Conservation (phyloP, 345 rosid species). For the Lepidium sativum region DNA sequence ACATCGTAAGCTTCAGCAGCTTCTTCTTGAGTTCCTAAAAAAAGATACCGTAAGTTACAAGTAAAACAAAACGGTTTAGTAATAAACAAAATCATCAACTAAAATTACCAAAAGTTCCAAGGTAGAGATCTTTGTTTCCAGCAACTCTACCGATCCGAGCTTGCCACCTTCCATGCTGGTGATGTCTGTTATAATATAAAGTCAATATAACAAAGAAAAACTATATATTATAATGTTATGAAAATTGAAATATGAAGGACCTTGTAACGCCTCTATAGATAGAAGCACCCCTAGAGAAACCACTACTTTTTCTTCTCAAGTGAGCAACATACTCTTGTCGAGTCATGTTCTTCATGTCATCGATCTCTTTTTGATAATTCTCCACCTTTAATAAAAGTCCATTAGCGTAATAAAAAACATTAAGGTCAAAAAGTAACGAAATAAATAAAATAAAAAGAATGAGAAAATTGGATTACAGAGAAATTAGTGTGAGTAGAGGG, state of each 20-base stretch:
- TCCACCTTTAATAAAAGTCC: slow-evolving; percentile 38
- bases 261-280: slow-evolving; percentile 99
- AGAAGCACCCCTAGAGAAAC: slow-evolving; percentile 98
- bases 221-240: neutral
- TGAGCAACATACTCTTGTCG: slow-evolving; percentile 95
- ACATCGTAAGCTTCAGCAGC: slow-evolving; percentile 96
- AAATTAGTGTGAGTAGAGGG: slow-evolving; percentile 85
- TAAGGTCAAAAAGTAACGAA: neutral
- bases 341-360: slow-evolving; percentile 76
- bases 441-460: too few relatives aligned
- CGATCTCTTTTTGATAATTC: slow-evolving; percentile 68
- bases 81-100: neutral
- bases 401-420: neutral
- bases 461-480: slow-evolving; percentile 41
- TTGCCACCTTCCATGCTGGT: slow-evolving; percentile 99
- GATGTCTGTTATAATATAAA: slow-evolving; percentile 46
- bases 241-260: slow-evolving; percentile 14
- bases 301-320: slow-evolving; percentile 94
- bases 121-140: slow-evolving; percentile 96
- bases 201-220: neutral
- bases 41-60: neutral
- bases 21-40: slow-evolving; percentile 92
- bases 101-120: slow-evolving; percentile 81
- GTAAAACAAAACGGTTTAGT: neutral
- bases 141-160: slow-evolving; percentile 99